phyloP scores from a whole-genome alignment of 352 stramenopile species.

The Globisporangium radiosum region DNA sequence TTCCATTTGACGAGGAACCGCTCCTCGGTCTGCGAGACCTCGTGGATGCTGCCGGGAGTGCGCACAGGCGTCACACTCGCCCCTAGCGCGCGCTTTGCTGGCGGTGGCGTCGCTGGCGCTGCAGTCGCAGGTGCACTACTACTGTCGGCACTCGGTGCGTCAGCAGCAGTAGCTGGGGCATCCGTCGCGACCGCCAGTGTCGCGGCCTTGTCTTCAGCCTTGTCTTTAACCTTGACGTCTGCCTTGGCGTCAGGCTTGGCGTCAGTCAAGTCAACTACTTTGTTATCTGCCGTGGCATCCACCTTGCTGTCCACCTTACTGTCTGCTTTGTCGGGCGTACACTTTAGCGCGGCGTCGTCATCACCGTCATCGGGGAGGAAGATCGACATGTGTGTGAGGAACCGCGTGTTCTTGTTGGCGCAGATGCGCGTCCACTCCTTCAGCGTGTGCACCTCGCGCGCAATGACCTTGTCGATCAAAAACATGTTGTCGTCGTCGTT shows the following conservation, averaged over 20 bases:
- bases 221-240: too few species aligned
- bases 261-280: too few species aligned
- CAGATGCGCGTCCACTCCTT: slow-evolving; percentile 80
- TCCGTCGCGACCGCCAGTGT: too few species aligned
- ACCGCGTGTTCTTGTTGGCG: slow-evolving; percentile 63
- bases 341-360: slow-evolving; percentile 12
- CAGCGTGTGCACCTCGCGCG: slow-evolving; percentile 63
- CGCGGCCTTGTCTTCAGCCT: background rate
- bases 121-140: background rate
- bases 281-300: too few species aligned
- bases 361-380: slow-evolving; percentile 62
- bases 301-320: too few species aligned
- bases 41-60: slow-evolving; percentile 7
- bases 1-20: slow-evolving; percentile 91
- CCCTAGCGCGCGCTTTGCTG: background rate
- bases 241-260: too few species aligned
- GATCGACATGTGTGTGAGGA: slow-evolving; percentile 76
- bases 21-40: slow-evolving; percentile 25
- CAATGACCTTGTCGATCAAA: slow-evolving; percentile 81
- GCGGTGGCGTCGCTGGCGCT: slow-evolving; percentile 2
- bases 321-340: slow-evolving; percentile 3
- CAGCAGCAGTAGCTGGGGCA: background rate
- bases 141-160: background rate
- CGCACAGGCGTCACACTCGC: slow-evolving; percentile 1
- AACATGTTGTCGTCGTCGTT: slow-evolving; percentile 52